Percentiles rank a stretch among this genome's conserved stretches.
phyloP scores from a whole-genome alignment of 805 yeast species.

The Nakazawaea pomicola region DNA sequence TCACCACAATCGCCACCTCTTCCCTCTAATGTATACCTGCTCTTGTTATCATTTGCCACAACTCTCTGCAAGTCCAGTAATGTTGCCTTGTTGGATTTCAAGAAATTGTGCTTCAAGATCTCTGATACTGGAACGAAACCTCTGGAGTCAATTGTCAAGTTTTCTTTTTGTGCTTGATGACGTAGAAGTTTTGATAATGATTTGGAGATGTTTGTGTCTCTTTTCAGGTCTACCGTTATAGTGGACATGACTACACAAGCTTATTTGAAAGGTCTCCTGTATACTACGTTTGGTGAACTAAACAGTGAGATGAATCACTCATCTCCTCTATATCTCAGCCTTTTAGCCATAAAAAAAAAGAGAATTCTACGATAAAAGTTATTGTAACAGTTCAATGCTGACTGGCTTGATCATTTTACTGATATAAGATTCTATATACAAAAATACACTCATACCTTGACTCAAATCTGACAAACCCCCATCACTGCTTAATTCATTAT shows the following conservation, averaged over 20 bases:
- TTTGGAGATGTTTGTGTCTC: constrained; percentile 62
- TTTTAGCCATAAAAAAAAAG: too few species aligned
- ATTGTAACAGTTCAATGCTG: too few species aligned
- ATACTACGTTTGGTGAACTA: too few species aligned
- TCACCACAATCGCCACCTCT: constrained; percentile 24
- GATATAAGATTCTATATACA: too few species aligned
- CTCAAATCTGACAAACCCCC: too few species aligned
- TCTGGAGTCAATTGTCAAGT: constrained; percentile 51
- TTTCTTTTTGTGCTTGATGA: constrained; percentile 78
- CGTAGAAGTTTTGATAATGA: constrained; percentile 71
- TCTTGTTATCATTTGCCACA: constrained; percentile 64
- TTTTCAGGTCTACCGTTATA: constrained; percentile 16
- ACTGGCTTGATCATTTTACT: too few species aligned
- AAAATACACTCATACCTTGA: too few species aligned
- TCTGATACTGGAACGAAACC: constrained; percentile 62
- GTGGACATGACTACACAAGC: not conserved
- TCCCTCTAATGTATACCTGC: constrained; percentile 53
- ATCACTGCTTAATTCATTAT: too few species aligned
- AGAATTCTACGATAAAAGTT: too few species aligned
- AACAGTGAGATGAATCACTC: too few species aligned
- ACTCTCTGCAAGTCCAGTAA: constrained; percentile 52
- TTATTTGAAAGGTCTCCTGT: not conserved
- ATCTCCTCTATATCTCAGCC: too few species aligned
- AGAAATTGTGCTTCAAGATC: constrained; percentile 50
- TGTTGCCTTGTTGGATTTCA: constrained; percentile 53